Base-by-base conservation (phyloP, 176 grass and related monocot genomes). In the Cenchrus fungigraminus region DNA sequence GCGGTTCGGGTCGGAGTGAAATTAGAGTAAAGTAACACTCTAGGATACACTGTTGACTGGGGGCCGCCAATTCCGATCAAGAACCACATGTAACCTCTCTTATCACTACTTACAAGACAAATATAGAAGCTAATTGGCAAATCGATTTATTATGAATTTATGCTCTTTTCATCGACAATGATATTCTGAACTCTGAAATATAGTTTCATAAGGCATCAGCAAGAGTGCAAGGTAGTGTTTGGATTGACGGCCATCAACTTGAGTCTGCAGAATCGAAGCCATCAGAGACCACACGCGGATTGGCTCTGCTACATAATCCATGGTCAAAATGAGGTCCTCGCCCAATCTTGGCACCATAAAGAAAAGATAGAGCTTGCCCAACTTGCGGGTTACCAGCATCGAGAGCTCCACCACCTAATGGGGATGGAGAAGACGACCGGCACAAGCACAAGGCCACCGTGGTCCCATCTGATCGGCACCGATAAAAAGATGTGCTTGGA, bases 321-420 rank as follows among this genome's bases (percentile, higher is more conserved):
- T 54, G 63, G 85, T 91, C 76, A 87, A 80, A 76, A 69, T 79
- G 54, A 75, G 76, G 45, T 22, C 71, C 37, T 34, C 16, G 45
- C 53, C 71, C 70, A 59, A 89, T 68, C 42, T 58, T 37, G 11
- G 71, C 70, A 63, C 46, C 74, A 81, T 80, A 80, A 91, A 88
- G 71, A 88, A 88, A 73, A 72, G 68, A 69, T 56, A 31, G 52
- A n/a, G 68, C 15, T 46, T 81, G 53, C 77, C 52, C 63, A 76
- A 76, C 77, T 71, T 81, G 77, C 75, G 77, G 70, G 46, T 76
- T 76, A 69, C 77, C 53, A 64, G 43, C 85, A 84, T 91, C 69
- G 75, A 87, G 68, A 87, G 89, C 80, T 87, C 68, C 89, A 90
- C 85, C 89, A 91, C 76, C 89, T 55, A 80, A 79, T 37, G 15